These are phyloP conservation scores for Meyerozyma athensensis DNA, from an alignment of 1,139 yeast species.

Conservation along the genomic window DNA sequence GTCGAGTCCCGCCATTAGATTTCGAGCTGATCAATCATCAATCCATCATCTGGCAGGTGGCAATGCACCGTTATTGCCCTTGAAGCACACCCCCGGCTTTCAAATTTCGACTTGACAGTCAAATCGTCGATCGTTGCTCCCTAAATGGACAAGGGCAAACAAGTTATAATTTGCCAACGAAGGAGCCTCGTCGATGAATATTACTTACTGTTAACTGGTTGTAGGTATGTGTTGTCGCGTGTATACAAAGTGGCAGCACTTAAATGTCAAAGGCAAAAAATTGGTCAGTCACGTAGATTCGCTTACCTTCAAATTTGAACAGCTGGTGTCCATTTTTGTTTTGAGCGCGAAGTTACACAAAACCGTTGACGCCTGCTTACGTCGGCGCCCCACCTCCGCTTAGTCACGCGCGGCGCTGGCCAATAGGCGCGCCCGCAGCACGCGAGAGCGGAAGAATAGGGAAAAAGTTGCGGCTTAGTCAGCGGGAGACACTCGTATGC, in stretches of 20 bases:
- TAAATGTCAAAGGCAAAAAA: conserved; percentile 3
- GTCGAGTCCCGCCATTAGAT: too few relatives aligned
- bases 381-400: conserved; percentile 1
- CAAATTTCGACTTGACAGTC: too few relatives aligned
- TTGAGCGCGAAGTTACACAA: conserved; percentile 4
- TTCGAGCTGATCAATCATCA: conserved; percentile 1
- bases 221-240: conserved; percentile 1
- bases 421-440: background rate
- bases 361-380: conserved; percentile 3
- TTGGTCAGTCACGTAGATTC: conserved; percentile 3
- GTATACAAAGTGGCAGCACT: background rate
- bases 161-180: too few relatives aligned
- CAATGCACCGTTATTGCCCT: too few relatives aligned
- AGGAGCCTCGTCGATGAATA: too few relatives aligned
- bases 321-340: conserved; percentile 3
- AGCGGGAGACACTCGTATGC: background rate
- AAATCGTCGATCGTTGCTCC: conserved; percentile 3
- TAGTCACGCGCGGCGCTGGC: background rate
- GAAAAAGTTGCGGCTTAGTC: background rate
- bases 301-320: conserved; percentile 3
- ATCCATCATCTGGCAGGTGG: too few relatives aligned
- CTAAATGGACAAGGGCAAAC: background rate
- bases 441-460: background rate
- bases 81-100: too few relatives aligned
- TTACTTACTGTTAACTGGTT: conserved; percentile 1